A percentile compares a stretch with the other conserved stretches of the same genome.
Conservation (phyloP, 331 rosid genomes). For the Malus hybrid region DNA sequence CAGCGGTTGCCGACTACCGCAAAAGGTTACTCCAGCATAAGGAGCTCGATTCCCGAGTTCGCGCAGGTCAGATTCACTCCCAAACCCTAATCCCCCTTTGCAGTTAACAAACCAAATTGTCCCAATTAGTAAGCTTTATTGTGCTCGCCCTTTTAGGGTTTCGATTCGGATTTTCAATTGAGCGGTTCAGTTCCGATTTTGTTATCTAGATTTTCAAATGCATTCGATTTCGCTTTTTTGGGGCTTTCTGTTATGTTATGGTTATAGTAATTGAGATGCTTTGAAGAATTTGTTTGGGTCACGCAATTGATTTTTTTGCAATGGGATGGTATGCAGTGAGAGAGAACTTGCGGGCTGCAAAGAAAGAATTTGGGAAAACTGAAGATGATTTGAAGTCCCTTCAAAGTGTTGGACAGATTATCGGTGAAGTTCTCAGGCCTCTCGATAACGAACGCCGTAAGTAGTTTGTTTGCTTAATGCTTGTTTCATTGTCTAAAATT, state of each 20-base stretch:
- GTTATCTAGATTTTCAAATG: not conserved
- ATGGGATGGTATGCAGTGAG: slow-evolving; percentile 46
- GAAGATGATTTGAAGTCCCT: slow-evolving; percentile 77
- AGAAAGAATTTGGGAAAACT: slow-evolving; percentile 44
- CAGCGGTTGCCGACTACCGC: slow-evolving; percentile 55
- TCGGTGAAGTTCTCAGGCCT: slow-evolving; percentile 96
- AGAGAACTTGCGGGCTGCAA: slow-evolving; percentile 65
- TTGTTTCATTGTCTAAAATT: not conserved
- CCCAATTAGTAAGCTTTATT: not conserved
- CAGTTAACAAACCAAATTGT: not conserved
- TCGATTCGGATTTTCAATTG: not conserved
- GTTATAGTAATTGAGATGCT: not conserved
- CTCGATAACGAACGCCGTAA: slow-evolving; percentile 91
- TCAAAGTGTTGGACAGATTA: slow-evolving; percentile 90
- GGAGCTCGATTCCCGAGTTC: slow-evolving; percentile 77
- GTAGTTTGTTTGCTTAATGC: slow-evolving; percentile 5
- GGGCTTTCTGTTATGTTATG: not conserved
- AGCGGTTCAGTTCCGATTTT: not conserved
- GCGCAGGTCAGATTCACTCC: slow-evolving; percentile 55
- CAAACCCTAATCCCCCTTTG: slow-evolving; percentile 1
- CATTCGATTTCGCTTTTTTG: not conserved
- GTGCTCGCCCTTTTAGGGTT: not conserved
- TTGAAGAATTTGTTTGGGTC: not conserved
- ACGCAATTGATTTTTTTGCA: not conserved
- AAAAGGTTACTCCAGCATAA: slow-evolving; percentile 78